Conservation (phyloP, 805 yeast genomes). For the Lipomyces oligophaga region DNA sequence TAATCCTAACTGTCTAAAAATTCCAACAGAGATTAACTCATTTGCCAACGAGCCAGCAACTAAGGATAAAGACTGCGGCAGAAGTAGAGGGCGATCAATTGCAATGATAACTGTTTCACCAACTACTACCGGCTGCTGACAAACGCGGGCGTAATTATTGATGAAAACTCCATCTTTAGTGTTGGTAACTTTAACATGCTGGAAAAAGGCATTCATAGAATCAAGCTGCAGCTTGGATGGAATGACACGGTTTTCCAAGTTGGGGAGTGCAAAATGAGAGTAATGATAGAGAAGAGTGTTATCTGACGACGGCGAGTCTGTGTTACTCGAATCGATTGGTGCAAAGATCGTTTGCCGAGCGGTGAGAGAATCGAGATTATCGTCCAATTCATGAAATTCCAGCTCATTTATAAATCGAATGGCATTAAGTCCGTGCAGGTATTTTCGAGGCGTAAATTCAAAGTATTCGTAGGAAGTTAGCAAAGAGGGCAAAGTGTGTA, state of each 20-base stretch:
- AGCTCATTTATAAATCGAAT: conserved; percentile 18
- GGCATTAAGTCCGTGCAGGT: conserved; percentile 20
- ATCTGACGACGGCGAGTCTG: conserved; percentile 13
- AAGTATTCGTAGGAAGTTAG: conserved; percentile 17
- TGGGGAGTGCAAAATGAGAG: conserved; percentile 4
- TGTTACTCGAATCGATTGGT: conserved; percentile 10
- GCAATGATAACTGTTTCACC: conserved; percentile 23
- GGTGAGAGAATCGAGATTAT: conserved; percentile 5
- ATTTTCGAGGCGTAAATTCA: conserved; percentile 24
- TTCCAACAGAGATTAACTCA: conserved; percentile 1
- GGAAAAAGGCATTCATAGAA: conserved; percentile 6
- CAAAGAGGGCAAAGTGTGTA: conserved; percentile 18
- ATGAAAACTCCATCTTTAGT: neutral
- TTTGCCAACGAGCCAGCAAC: conserved; percentile 10
- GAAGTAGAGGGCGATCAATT: conserved; percentile 17
- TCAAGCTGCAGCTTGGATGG: conserved; percentile 7
- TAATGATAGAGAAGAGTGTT: conserved; percentile 17
- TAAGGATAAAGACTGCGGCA: conserved; percentile 20
- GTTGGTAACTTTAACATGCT: conserved; percentile 1
- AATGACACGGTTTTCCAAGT: neutral
- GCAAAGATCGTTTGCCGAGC: conserved; percentile 24
- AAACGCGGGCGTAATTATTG: conserved; percentile 13
- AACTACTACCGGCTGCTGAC: conserved; percentile 11
- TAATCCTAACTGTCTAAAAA: conserved; percentile 10
- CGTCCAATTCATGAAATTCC: conserved; percentile 12